A percentile compares a stretch with the other conserved stretches of the same genome.
These are phyloP conservation scores for Kwoniella dendrophila DNA, from an alignment of 768 basidiomycete genomes.

Conservation along the genomic window DNA sequence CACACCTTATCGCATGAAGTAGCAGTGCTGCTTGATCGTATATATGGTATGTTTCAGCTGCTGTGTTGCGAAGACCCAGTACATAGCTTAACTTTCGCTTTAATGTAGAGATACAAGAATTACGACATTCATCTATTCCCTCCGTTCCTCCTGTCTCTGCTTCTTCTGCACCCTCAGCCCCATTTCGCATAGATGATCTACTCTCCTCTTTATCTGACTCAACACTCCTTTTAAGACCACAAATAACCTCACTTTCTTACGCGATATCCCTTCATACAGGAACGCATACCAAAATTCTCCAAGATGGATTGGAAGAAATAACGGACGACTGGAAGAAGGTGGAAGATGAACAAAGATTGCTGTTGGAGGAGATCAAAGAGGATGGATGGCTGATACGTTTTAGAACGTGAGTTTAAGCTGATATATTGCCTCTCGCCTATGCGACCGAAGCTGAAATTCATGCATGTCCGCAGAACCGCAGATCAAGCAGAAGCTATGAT, in stretches of 20 bases:
- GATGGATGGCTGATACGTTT: slow-evolving; percentile 97
- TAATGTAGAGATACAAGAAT: slow-evolving; percentile 79
- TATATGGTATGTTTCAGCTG: slow-evolving; percentile 37
- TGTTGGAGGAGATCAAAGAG: slow-evolving; percentile 91
- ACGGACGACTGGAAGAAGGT: slow-evolving; percentile 78
- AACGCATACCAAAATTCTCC: slow-evolving; percentile 46
- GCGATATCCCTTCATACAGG: slow-evolving; percentile 37
- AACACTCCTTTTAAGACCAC: slow-evolving; percentile 64
- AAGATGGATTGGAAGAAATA: slow-evolving; percentile 68
- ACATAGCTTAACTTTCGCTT: background rate
- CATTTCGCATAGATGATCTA: slow-evolving; percentile 66
- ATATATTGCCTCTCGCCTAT: too few species aligned
- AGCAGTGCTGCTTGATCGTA: slow-evolving; percentile 20
- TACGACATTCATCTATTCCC: slow-evolving; percentile 72
- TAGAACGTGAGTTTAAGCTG: slow-evolving; percentile 62
- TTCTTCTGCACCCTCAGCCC: slow-evolving; percentile 48
- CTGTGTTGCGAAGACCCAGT: background rate
- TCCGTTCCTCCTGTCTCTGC: too few species aligned
- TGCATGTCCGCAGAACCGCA: slow-evolving; percentile 55
- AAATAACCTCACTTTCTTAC: slow-evolving; percentile 54
- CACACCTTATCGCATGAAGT: slow-evolving; percentile 11
- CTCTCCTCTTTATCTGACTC: slow-evolving; percentile 77
- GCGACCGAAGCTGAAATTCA: background rate
- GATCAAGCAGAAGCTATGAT: slow-evolving; percentile 98
- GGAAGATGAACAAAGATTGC: slow-evolving; percentile 73